Evolutionary conservation across 306 rosid genomes (phyloP), one percentile per base, ranked within the genome.

Genomic region (Vicia faba): DNA sequence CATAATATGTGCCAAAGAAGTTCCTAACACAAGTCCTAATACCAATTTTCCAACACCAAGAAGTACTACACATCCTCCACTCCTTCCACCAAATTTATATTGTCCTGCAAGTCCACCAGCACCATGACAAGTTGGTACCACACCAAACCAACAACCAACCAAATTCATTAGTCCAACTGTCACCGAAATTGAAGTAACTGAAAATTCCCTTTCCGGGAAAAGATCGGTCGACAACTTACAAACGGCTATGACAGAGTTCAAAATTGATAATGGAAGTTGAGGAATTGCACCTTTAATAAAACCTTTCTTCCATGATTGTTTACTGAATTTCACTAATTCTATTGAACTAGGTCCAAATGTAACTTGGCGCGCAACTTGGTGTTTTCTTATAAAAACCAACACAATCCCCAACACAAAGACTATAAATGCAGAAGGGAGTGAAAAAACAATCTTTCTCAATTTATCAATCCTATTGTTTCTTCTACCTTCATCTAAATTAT

Each of bases 121-220:
- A 0, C 93, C 87, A 25, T 87, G 89, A 61, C 93, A 87, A 8
- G 76, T 6, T 3, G 93, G 93, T 71, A 87, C 63, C 3, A 81
- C 87, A 4, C 87, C 93, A 63, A 87, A 82, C 93, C 93, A 87
- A 64, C 84, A 55, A 7, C 93, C 93, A 0, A 78, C 40, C 5
- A 82, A n/a, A 74, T 87, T 87, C 87, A 87, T 87, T 14, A 82
- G 25, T 61, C 93, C 93, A 1, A 87, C 93, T 0, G 86, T 87
- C n/a, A 84, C 65, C 1, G 93, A 80, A 4, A 87, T 38, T 5
- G 85, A 82, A 0, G 84, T 84, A 13, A 54, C 81, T 11, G 93
- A 78, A 39, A 82, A 68, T 0, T 80, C 77, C 70, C 12, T 76
- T 12, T 44, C 93, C 0, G 93, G 89, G 40, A 84, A 84, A 9